Evolutionary conservation across 1,284 basidiomycete species (phyloP).

Genomic region (Pseudozyma hubeiensis): DNA sequence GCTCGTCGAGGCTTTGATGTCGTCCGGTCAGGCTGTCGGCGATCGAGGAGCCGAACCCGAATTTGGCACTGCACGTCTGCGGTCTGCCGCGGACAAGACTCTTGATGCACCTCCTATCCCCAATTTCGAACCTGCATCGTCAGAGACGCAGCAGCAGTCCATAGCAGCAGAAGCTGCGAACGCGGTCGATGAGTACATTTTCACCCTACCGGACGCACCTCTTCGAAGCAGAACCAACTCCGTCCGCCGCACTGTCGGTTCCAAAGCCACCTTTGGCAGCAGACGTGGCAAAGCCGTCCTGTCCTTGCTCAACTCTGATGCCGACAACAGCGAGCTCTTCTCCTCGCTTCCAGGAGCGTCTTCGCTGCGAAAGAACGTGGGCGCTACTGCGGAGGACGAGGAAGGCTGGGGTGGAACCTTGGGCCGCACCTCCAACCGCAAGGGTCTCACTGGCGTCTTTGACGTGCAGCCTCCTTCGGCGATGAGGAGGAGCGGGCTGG

Average conservation of each 20-base stretch:
- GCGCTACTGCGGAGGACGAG: conserved; percentile 25
- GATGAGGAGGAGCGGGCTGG: conserved; percentile 21
- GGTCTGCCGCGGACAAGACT: conserved; percentile 17
- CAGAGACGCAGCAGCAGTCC: neutral
- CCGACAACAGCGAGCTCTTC: conserved; percentile 19
- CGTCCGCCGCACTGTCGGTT: conserved; percentile 18
- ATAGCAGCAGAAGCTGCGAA: neutral
- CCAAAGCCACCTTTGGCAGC: conserved; percentile 45
- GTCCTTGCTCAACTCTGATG: conserved; percentile 26
- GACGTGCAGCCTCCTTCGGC: neutral
- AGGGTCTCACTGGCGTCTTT: conserved; percentile 24
- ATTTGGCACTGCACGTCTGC: conserved; percentile 44
- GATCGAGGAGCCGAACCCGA: conserved; percentile 9
- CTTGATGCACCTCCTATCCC: conserved; percentile 14
- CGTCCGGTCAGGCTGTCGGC: neutral
- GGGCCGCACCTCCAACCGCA: conserved; percentile 27
- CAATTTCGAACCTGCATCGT: conserved; percentile 6
- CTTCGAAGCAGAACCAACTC: conserved; percentile 7
- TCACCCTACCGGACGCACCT: conserved; percentile 9
- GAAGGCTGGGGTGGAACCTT: conserved; percentile 53
- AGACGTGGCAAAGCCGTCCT: conserved; percentile 47
- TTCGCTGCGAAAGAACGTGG: conserved; percentile 25
- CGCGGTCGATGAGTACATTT: conserved; percentile 30
- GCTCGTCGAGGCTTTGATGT: conserved; percentile 27
- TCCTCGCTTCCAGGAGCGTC: conserved; percentile 29